Evolutionary conservation across 1,284 basidiomycete species (phyloP), one percentile per base, ranked within the genome.

Genomic region (Phylloboletellus chloephorus): DNA sequence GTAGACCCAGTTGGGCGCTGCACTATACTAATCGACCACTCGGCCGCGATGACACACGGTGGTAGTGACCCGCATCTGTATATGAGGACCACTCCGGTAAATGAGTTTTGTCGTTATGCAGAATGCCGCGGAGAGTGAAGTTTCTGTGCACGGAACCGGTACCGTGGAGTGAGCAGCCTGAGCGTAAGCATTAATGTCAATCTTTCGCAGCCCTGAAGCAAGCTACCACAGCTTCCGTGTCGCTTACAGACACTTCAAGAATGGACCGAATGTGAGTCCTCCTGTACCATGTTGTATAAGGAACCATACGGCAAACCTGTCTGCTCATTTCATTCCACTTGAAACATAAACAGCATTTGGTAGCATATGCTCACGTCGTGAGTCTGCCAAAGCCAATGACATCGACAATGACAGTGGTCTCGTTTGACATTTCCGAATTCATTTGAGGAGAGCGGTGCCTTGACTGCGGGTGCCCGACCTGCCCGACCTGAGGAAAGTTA

Each of bases 101-200:
- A 39, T n/a, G n/a, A n/a, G n/a, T 22, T 32, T 39, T 41, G 39
- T 48, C 35, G 32, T 45, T 39, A 22, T 11, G n/a, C n/a, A 38
- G 19, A 31, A 37, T 39, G 39, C 52, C 56, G 57, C 47, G 52
- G 52, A 43, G 35, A 15, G 37, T 23, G n/a, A 33, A 30, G 51
- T 63, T 25, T 39, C 53, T 47, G 39, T 29, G 20, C 16, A 37
- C 31, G 45, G 50, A 37, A 57, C 61, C 60, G 34, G 41, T 34
- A 47, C 38, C 41, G 28, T 59, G 60, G 57, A 62, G 61, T 58
- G 46, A 49, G 54, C 31, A 39, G 34, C 29, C 38, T 15, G 26
- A 39, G 15, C 7, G 5, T 12, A 21, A 23, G 29, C 12, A 26
- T 28, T 39, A 46, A 44, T 41, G 58, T 50, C 56, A 54, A 45